These are phyloP conservation scores for Trichoderma gracile DNA, from an alignment of 2,329 filamentous ascomycete species.

Conservation along the genomic window DNA sequence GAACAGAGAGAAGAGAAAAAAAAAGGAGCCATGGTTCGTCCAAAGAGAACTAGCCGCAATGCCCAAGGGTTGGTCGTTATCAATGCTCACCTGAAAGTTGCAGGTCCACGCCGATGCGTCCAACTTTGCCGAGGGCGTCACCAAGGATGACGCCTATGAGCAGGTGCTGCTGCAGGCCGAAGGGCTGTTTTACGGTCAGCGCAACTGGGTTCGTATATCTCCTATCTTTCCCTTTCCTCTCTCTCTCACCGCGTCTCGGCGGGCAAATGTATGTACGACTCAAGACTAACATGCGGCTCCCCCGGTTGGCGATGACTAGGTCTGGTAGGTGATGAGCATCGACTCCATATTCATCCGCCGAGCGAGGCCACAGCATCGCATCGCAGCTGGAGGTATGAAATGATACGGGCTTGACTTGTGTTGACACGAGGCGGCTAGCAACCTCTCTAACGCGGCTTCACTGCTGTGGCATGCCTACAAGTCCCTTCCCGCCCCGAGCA, in stretches of 20 bases:
- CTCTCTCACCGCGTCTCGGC: not conserved
- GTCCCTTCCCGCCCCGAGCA: slow-evolving; percentile 66
- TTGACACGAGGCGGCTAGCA: slow-evolving; percentile 49
- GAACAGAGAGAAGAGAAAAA: not conserved
- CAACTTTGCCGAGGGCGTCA: slow-evolving; percentile 66
- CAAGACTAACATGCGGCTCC: slow-evolving; percentile 10
- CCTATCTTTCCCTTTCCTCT: not conserved
- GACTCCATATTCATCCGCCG: too few relatives aligned
- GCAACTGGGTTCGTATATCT: slow-evolving; percentile 68
- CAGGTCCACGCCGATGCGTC: slow-evolving; percentile 79
- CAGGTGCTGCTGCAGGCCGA: slow-evolving; percentile 72
- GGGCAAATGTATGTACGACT: not conserved
- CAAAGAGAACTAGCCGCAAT: not conserved
- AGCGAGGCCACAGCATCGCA: not conserved
- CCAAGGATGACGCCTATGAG: slow-evolving; percentile 71
- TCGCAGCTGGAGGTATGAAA: not conserved
- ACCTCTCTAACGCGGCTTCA: slow-evolving; percentile 73
- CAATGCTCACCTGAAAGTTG: slow-evolving; percentile 24
- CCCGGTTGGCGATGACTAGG: slow-evolving; percentile 9
- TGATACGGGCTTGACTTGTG: not conserved
- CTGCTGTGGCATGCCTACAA: slow-evolving; percentile 79
- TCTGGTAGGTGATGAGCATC: slow-evolving; percentile 15
- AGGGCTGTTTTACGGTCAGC: slow-evolving; percentile 69
- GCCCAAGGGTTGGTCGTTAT: too few relatives aligned
- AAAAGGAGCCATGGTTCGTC: slow-evolving; percentile 25